Base-by-base conservation (phyloP, 352 stramenopile genomes). In the Phytophthora constricta region DNA sequence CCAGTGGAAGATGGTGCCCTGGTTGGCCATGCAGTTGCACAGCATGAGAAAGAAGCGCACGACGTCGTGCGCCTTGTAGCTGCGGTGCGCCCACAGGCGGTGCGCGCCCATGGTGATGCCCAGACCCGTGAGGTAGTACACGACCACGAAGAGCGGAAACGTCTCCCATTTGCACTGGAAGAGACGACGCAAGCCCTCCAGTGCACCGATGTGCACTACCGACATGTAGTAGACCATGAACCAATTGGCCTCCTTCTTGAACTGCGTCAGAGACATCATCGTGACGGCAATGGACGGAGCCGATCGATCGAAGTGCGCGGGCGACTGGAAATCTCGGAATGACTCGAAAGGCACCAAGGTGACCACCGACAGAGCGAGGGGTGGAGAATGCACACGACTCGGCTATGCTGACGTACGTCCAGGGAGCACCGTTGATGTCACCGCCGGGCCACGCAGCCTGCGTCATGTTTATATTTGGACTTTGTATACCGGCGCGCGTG, bases 1-100 rank as follows among this genome's bases (percentile, higher is more conserved):
- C 97, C 97, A 99, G 80, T 99, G 96, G 77, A 95, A 98, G 71
- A 99, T 98, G 27, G 86, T 97, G 58, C 97, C 97, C 82, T 99
- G 97, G 79, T 99, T 99, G 42, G 97, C 97, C 54, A 99, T 93
- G 19, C 92, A 93, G 77, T 98, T 98, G 72, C 85, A 97, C 25
- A 99, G 84, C 96, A 99, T 99, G 58, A 99, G 87, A 65, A 98
- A 89, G 65, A 98, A 84, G 42, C 96, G 88, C 20, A 98, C 72
- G 33, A 81, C 77, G 34, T 90, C 92, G 25, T 91, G 73, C 3
- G 96, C 97, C 70, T 98, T 97, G 84, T 98, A 99, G 9, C 91
- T 95, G 41, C 94, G 80, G 76, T 99, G 97, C 13, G 93, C 89
- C 97, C 97, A 99, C n/a, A 99, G 80, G n/a, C 97, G 88, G 73